These are phyloP conservation scores for Cochlearia excelsa DNA, from an alignment of 345 rosid genomes.

Conservation along the genomic window DNA sequence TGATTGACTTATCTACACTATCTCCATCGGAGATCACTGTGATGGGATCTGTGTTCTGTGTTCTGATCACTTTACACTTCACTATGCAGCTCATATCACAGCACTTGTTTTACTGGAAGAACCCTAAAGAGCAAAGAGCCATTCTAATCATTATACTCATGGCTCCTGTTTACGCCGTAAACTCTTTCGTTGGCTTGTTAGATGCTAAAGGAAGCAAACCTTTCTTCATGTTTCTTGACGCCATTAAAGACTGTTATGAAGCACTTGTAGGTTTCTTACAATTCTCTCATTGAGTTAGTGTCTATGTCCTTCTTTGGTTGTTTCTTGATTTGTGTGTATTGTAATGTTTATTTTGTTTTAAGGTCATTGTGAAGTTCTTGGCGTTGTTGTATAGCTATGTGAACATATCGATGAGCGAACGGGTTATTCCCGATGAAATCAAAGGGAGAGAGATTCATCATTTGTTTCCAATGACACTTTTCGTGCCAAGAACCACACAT, in stretches of 20 bases:
- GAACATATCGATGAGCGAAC: conserved; percentile 71
- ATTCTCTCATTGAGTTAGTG: neutral
- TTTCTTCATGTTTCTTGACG: conserved; percentile 69
- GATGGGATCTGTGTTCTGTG: conserved; percentile 43
- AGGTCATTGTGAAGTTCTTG: conserved; percentile 95
- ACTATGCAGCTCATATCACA: conserved; percentile 78
- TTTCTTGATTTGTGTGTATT: conserved; percentile 20
- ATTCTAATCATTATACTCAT: conserved; percentile 73
- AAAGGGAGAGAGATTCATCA: conserved; percentile 94
- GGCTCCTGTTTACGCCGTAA: conserved; percentile 79
- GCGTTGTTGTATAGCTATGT: conserved; percentile 85
- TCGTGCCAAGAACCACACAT: conserved; percentile 39
- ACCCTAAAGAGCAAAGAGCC: conserved; percentile 88
- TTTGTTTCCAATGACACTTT: conserved; percentile 89
- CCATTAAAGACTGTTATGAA: conserved; percentile 81
- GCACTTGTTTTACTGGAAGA: conserved; percentile 91
- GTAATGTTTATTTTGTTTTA: conserved; percentile 20
- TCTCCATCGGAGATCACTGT: conserved; percentile 34
- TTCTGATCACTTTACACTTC: conserved; percentile 68
- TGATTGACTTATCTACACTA: conserved; percentile 32
- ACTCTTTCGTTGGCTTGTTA: conserved; percentile 76
- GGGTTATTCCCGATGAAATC: conserved; percentile 70
- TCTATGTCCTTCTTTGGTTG: neutral
- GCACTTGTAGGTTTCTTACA: conserved; percentile 62
- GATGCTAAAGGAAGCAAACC: conserved; percentile 74